Base-by-base conservation (phyloP, 176 grass and related monocot species). In the Panicum miliaceum region DNA sequence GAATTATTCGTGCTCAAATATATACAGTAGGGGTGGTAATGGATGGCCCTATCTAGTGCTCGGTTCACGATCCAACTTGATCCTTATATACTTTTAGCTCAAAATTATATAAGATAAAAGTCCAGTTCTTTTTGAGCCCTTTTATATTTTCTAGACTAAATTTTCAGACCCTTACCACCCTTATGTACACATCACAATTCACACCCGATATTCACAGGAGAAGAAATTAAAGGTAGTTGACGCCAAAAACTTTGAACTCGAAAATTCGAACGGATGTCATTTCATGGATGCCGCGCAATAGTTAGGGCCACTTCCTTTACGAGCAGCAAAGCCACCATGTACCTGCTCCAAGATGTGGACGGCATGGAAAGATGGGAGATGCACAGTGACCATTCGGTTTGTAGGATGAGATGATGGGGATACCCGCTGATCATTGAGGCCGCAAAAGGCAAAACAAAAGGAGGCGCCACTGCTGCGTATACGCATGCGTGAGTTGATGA, bases 341-440 rank as follows among this genome's bases (percentile, higher is more conserved):
- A 11, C 5, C 26, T 34, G 12, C 25, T 62, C 23, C 59, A 62
- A 27, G 23, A 62, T 2, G 59, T 54, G 5, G 52, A 54, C 18
- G 52, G 52, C 52, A 54, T 54, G 52, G 18, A 20, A 57, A 22
- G 20, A 57, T 64, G 61, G 26, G 15, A 10, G 12, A 63, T 12
- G 58, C 58, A 26, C 23, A 34, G 27, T 16, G 61, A 64, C 27
- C 14, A 12, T 2, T 15, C 10, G 13, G 13, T 35, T 5, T 35
- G 26, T 2, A 29, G 61, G 53, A 64, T 7, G 29, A 14, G 3
- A 64, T 64, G 27, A 35, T 64, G 61, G 61, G 11, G 27, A 64
- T 18, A 15, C 61, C 61, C 61, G 5, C 61, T 64, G 61, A 86
- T 80, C n/a, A 86, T 53, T 52, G 75, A 19, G 41, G 83, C 15